Base-by-base conservation (phyloP, 2,329 filamentous ascomycete species). In the Teratosphaeria gauchensis region DNA sequence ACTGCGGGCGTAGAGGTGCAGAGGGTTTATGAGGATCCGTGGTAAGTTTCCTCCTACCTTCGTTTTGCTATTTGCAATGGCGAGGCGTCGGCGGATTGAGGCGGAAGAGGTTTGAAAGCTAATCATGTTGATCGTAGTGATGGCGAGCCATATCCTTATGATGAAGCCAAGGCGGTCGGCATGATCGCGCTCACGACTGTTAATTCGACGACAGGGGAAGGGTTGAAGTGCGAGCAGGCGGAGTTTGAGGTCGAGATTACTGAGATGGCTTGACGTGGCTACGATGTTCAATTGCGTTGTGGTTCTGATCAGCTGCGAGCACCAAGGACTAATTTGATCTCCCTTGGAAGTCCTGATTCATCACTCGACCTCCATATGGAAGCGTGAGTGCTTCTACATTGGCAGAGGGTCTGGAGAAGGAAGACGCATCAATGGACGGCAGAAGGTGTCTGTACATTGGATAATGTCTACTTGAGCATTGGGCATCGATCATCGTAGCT, bases 81-180 rank as follows among this genome's bases (percentile, higher is more conserved):
- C 19, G 12, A 3, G 51, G 11, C 11, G 48, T 11, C n/a, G 19
- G 28, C 28, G 11, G 21, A 19, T 12, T 31, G 9, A 31, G 12
- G 4, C 19, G 8, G 19, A 11, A 19, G 14, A 48, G 14, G 52
- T 66, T 28, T 28, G 24, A 28, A 4, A 4, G 24, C 2, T 28
- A 28, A 28, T 4, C 2, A 28, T 28, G 2, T 28, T 28, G 24
- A 28, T 4, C 4, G 24, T 28, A 28, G 24, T 28, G 24, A 63
- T 46, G 33, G 65, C 16, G 65, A 64, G 19, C 35, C 53, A 9
- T 51, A 55, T 14, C 64, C 64, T 7, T 69, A 66, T 59, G 59
- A 69, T 54, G 55, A 56, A 38, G 65, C 59, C 7, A 61, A 59
- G 35, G 66, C 63, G 2, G 63, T 61, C 31, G 67, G 66, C 11